Evolutionary conservation across 192 early-diverging fungal species (phyloP), one percentile per base, ranked within the genome.

Genomic region (Jimgerdemannia lactiflua): DNA sequence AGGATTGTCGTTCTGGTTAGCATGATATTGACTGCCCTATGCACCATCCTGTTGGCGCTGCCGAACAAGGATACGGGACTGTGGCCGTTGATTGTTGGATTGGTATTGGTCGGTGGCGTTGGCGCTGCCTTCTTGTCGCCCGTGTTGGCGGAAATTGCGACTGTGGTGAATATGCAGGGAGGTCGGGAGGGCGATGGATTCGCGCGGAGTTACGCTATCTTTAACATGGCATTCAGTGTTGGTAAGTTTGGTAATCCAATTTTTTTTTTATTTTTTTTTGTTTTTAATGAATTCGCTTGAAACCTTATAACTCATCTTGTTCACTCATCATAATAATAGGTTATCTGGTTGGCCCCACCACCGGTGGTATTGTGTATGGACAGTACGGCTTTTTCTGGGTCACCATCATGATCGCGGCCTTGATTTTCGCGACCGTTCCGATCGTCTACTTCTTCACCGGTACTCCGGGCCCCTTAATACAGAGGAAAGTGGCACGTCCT

Each of bases 221-320:
- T 84, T 70, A 86, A 86, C 76, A 80, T 82, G 43, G 78, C 77
- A 11, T 86, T 80, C 70, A 76, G 73, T n/a, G 72, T 72, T 42
- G 80, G 80, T 72, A 74, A 42, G 9, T 29, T 39, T 74, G 20
- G 11, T 66, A 39, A 63, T 4, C 39, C 29, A 14, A 65, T 17
- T 73, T n/a, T 71, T 18, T 42, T 29, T 8, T 29, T 71, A 8
- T 42, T 39, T 20, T 65, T 65, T 42, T 41, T 29, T 54, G n/a
- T 17, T 54, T 0, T 67, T 66, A 3, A 14, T 29, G 1, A 11
- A 4, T 44, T 2, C n/a, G 6, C 14, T 59, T 59, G 14, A 10
- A 59, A 59, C 14, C 14, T 10, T 59, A 59, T 59, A 59, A 10
- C 14, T 59, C 49, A 29, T 59, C 49, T 59, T 14, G 6, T 10